Evolutionary conservation across 495 filamentous ascomycete species (phyloP).

Genomic region (Penicillium angulare): DNA sequence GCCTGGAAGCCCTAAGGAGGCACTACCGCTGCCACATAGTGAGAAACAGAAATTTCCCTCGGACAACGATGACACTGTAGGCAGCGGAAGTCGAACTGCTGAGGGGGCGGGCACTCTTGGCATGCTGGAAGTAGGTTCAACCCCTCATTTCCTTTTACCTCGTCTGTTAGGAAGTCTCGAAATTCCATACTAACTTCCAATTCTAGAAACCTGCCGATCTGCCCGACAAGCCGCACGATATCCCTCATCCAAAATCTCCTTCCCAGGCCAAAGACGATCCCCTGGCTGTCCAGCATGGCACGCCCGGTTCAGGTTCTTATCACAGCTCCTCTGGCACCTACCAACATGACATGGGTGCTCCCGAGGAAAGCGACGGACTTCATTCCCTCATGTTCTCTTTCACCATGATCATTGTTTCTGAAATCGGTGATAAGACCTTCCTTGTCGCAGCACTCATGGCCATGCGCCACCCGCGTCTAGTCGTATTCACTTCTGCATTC

Average conservation of each 20-base stretch:
- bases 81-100: conserved; percentile 12
- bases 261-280: conserved; percentile 63
- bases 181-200: conserved; percentile 6
- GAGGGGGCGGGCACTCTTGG: conserved; percentile 44
- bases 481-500: conserved; percentile 95
- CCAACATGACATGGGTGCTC: conserved; percentile 34
- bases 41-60: conserved; percentile 61
- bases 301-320: conserved; percentile 38
- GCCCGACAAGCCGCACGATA: conserved; percentile 76
- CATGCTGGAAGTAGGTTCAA: conserved; percentile 64
- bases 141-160: conserved; percentile 1
- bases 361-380: conserved; percentile 72
- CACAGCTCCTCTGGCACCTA: conserved; percentile 16
- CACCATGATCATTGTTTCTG: conserved; percentile 96
- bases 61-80: conserved; percentile 31
- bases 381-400: conserved; percentile 92
- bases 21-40: conserved; percentile 74
- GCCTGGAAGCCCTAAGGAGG: conserved; percentile 80
- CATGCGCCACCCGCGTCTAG: conserved; percentile 91
- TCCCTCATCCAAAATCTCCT: conserved; percentile 68
- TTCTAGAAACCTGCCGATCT: conserved; percentile 78
- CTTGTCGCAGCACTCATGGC: conserved; percentile 97
- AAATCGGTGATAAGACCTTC: conserved; percentile 98
- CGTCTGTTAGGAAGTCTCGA: neutral
- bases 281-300: conserved; percentile 58